phyloP scores from a whole-genome alignment of 1,284 basidiomycete species.

The Sphaerobolus stellatus region DNA sequence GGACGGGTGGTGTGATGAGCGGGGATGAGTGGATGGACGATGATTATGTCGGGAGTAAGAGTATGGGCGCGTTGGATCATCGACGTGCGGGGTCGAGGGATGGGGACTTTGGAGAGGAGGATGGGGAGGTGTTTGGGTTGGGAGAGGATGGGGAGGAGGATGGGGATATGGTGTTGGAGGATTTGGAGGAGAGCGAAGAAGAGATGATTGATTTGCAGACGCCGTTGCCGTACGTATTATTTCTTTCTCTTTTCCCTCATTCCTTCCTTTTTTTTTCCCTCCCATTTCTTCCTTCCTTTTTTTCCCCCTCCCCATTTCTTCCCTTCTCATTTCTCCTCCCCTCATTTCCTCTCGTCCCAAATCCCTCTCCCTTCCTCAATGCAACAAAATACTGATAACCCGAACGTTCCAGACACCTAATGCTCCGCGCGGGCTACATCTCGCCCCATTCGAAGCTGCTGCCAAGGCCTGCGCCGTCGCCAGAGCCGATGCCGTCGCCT shows the following conservation, averaged over 20 bases:
- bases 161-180: not conserved
- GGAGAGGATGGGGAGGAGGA: not conserved
- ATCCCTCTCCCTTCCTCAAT: not conserved
- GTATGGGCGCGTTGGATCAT: no score
- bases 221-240: slow-evolving; percentile 73
- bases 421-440: slow-evolving; percentile 71
- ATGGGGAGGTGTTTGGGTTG: no score
- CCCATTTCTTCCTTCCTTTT: slow-evolving; percentile 1
- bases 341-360: not conserved
- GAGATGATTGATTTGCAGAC: slow-evolving; percentile 76
- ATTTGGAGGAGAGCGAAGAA: slow-evolving; percentile 38
- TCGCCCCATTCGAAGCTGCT: slow-evolving; percentile 73
- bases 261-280: slow-evolving; percentile 8
- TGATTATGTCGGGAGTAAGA: no score
- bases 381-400: not conserved
- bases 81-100: no score
- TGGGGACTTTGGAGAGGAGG: no score
- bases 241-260: slow-evolving; percentile 22
- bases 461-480: slow-evolving; percentile 24
- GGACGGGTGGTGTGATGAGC: no score
- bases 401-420: slow-evolving; percentile 70
- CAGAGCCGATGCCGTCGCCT: slow-evolving; percentile 16
- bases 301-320: not conserved
- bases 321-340: not conserved
- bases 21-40: no score